phyloP scores from a whole-genome alignment of 2,329 filamentous ascomycete genomes.

The Capronia epimyces region DNA sequence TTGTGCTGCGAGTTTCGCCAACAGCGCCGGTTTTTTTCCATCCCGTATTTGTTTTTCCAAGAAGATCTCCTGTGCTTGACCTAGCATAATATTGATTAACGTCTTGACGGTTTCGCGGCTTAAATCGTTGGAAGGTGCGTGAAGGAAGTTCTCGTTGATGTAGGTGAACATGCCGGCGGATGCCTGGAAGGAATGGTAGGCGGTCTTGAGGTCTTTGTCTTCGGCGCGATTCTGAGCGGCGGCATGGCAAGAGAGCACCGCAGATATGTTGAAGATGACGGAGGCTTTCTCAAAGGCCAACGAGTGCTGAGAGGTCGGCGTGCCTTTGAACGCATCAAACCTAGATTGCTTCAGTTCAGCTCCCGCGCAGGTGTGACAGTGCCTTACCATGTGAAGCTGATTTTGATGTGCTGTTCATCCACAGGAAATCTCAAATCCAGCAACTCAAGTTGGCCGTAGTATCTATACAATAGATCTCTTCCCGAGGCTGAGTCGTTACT shows the following conservation, averaged over 20 bases:
- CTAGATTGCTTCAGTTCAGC: constrained; percentile 42
- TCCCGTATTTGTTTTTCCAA: constrained; percentile 92
- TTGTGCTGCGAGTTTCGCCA: constrained; percentile 91
- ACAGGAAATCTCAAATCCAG: constrained; percentile 92
- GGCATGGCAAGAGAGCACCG: constrained; percentile 91
- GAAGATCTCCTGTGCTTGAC: constrained; percentile 95
- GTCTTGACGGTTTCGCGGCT: constrained; percentile 95
- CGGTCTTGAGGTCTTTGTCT: constrained; percentile 87
- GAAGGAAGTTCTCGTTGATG: constrained; percentile 98
- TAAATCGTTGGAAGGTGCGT: constrained; percentile 92
- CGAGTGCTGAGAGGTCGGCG: constrained; percentile 93
- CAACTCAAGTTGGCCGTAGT: constrained; percentile 94
- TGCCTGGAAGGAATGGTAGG: constrained; percentile 97
- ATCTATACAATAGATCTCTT: constrained; percentile 87
- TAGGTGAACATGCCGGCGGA: constrained; percentile 99
- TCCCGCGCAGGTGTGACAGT: neutral
- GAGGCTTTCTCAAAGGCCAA: constrained; percentile 97
- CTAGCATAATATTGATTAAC: constrained; percentile 84
- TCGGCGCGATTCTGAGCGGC: constrained; percentile 87
- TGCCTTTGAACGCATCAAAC: constrained; percentile 99
- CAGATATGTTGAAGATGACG: constrained; percentile 99
- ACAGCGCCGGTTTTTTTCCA: constrained; percentile 81
- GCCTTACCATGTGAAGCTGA: constrained; percentile 87
- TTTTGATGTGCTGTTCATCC: constrained; percentile 98
- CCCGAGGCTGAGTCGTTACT: constrained; percentile 94